A percentile compares a stretch with the other conserved stretches of the same genome.
These are phyloP conservation scores for Sporodiniella umbellata DNA, from an alignment of 371 early-diverging fungal species.

Conservation along the genomic window DNA sequence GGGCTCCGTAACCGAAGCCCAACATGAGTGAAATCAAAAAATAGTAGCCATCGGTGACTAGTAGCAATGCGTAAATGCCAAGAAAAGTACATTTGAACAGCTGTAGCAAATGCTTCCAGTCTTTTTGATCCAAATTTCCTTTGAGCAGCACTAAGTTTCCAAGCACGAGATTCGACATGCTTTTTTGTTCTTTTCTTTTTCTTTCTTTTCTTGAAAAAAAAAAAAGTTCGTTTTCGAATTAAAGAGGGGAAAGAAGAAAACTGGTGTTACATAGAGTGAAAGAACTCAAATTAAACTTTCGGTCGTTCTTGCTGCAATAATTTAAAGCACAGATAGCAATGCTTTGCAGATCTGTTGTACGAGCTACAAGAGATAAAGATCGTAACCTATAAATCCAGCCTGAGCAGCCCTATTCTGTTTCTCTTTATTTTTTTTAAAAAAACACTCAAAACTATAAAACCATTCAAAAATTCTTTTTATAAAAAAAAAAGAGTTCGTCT, in stretches of 20 bases:
- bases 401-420: too few relatives aligned
- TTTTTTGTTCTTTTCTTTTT: too few relatives aligned
- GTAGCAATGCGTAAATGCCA: conserved; percentile 20
- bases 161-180: neutral
- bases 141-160: neutral
- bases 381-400: too few relatives aligned
- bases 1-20: conserved; percentile 25
- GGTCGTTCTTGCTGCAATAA: neutral
- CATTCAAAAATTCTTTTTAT: too few relatives aligned
- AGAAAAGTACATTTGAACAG: conserved; percentile 1
- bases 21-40: conserved; percentile 23
- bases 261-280: neutral
- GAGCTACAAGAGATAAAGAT: too few relatives aligned
- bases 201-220: too few relatives aligned
- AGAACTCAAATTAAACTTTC: neutral
- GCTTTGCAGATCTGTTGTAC: neutral
- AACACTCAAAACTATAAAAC: too few relatives aligned
- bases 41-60: conserved; percentile 27
- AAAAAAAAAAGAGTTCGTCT: too few relatives aligned
- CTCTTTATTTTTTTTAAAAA: too few relatives aligned
- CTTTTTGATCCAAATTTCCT: neutral
- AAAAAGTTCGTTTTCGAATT: too few relatives aligned
- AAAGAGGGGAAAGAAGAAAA: neutral
- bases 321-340: neutral
- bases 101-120: neutral